Conservation (phyloP, 495 filamentous ascomycete species). For the Penicillium crystallinum region DNA sequence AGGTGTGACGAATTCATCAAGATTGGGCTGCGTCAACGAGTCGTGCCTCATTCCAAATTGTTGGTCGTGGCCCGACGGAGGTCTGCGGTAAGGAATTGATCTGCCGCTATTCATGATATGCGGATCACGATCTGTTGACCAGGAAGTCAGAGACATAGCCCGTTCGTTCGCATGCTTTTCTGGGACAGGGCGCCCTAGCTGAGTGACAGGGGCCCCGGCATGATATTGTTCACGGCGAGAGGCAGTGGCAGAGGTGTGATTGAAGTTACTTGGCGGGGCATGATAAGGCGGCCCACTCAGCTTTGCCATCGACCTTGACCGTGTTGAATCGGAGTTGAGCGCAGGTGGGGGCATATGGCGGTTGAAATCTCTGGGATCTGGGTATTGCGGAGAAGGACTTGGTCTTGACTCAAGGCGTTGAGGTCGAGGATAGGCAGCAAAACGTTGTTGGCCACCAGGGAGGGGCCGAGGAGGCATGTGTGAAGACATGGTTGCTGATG, state of each 20-base stretch:
- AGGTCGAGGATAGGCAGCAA: constrained; percentile 60
- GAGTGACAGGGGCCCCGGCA: constrained; percentile 63
- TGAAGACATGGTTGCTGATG: constrained; percentile 49
- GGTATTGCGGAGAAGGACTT: constrained; percentile 52
- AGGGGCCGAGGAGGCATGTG: constrained; percentile 63
- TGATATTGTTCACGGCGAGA: constrained; percentile 74
- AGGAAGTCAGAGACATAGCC: constrained; percentile 92
- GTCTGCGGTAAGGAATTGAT: constrained; percentile 66
- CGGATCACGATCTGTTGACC: constrained; percentile 69
- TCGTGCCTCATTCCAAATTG: constrained; percentile 13
- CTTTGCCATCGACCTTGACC: constrained; percentile 83
- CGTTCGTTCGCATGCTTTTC: constrained; percentile 81
- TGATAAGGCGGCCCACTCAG: constrained; percentile 60
- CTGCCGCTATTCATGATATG: constrained; percentile 84
- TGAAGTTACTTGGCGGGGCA: constrained; percentile 59
- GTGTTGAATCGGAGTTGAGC: constrained; percentile 65
- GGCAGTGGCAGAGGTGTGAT: constrained; percentile 61
- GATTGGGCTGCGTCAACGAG: constrained; percentile 18
- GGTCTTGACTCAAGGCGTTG: constrained; percentile 67
- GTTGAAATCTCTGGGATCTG: constrained; percentile 43
- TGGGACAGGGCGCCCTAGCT: constrained; percentile 84
- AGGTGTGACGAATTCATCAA: constrained; percentile 22
- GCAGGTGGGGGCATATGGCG: constrained; percentile 58
- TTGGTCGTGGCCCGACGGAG: constrained; percentile 50
- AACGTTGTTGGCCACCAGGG: constrained; percentile 34